These are phyloP conservation scores for Cantharellus anzutake DNA, from an alignment of 768 basidiomycete genomes.

Conservation along the genomic window DNA sequence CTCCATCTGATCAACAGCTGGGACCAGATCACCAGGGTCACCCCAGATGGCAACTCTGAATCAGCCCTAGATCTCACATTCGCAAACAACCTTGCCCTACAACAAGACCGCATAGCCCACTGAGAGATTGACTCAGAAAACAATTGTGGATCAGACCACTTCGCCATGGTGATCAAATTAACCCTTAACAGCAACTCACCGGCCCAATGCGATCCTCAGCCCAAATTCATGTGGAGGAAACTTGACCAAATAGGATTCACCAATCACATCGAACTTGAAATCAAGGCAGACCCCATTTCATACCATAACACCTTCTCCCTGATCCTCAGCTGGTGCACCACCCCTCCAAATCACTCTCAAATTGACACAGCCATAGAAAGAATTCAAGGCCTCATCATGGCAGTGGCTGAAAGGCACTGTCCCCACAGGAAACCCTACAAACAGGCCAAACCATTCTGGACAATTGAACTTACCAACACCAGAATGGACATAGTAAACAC, in stretches of 20 bases:
- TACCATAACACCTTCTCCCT: neutral
- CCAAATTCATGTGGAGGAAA: slow-evolving; percentile 1
- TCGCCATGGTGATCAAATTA: neutral
- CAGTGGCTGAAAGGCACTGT: neutral
- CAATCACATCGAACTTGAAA: neutral
- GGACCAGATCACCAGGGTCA: neutral
- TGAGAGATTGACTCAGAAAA: slow-evolving; percentile 2
- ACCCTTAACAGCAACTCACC: neutral
- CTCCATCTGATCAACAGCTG: slow-evolving; percentile 3
- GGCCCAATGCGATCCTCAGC: neutral
- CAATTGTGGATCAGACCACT: slow-evolving; percentile 1
- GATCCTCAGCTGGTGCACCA: neutral
- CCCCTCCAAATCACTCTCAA: neutral
- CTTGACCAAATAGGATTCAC: neutral
- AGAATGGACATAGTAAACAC: neutral
- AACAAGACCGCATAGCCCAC: neutral
- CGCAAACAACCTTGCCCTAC: neutral
- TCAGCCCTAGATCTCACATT: slow-evolving; percentile 6
- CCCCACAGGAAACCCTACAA: neutral
- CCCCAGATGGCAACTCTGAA: neutral
- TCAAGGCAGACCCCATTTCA: neutral
- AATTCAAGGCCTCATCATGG: neutral
- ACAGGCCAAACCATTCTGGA: neutral
- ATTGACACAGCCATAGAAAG: neutral
- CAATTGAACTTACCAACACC: neutral